Base-by-base conservation (phyloP, 495 filamentous ascomycete species). In the Podospora pseudoanserina region DNA sequence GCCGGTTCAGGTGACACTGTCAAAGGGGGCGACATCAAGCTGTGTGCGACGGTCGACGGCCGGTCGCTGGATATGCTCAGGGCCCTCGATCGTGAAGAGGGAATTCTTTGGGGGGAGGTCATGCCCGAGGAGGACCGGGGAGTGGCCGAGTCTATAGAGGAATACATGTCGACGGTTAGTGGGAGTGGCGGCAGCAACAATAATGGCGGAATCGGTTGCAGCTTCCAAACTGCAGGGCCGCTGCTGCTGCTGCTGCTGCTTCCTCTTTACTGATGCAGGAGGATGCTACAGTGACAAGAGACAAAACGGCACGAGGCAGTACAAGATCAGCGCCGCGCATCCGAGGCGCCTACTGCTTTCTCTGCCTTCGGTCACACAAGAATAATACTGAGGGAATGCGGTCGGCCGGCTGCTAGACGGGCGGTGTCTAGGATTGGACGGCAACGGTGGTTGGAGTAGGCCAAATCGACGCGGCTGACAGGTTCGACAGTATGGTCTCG, bases 1-100 rank as follows among this genome's bases (percentile, higher is more conserved):
- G 86, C 92, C 28, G 96, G 89, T 68, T 91, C 82, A 2, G 96
- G 95, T 54, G 87, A 87, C 55, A 93, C 86, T n/a, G 85, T 80
- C 60, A 84, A 70, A 54, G 88, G 86, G 75, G 90, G 82, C 76
- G 89, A 82, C 81, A 88, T 81, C 70, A 89, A 78, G 68, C 74
- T 80, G 55, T 80, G 74, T 71, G 80, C 78, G 67, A 81, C 73
- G 34, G 80, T 78, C 13, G 85, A 86, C 2, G 84, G 81, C 57
- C 80, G 74, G 74, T 87, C 85, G 77, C 84, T 86, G 49, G 85
- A 86, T 27, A 84, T 84, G 72, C 85, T 87, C 66, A 82, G 83
- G 15, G 82, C 76, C 67, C 81, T 75, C 27, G 80, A 81, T 39
- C 78, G 76, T 26, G 76, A 32, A 28, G 59, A 71, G 34, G 72